A percentile compares a stretch with the other conserved stretches of the same genome.
Evolutionary conservation across 305 asterid genomes (phyloP).

Genomic region (Fraxinus angustifolia): DNA sequence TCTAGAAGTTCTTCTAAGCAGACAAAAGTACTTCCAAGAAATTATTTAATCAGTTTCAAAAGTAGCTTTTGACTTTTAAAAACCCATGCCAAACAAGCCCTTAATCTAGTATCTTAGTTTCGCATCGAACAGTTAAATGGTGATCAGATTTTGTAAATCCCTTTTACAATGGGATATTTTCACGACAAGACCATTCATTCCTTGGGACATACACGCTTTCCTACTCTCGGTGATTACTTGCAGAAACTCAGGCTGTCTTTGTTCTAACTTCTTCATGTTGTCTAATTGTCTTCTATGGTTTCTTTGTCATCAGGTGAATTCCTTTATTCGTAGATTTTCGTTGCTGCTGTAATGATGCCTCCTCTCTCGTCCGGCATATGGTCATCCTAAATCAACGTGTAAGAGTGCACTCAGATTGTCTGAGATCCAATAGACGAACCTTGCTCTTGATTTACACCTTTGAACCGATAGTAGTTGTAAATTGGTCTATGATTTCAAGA

Average conservation of each 20-base stretch:
- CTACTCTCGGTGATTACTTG: not conserved
- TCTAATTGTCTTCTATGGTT: not conserved
- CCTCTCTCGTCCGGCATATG: not conserved
- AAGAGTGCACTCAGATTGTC: not conserved
- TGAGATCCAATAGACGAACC: slow-evolving; percentile 19
- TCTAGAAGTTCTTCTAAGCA: not conserved
- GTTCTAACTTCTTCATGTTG: not conserved
- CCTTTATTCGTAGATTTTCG: not conserved
- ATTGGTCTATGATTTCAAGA: slow-evolving; percentile 6
- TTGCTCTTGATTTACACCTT: slow-evolving; percentile 11
- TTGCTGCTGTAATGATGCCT: not conserved
- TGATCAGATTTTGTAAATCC: not conserved
- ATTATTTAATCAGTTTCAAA: not conserved
- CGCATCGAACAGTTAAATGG: not conserved
- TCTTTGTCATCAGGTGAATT: slow-evolving; percentile 14
- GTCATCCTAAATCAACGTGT: not conserved
- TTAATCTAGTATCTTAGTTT: not conserved
- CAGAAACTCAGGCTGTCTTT: not conserved
- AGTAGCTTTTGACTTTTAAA: not conserved
- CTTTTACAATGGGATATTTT: not conserved
- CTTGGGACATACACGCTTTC: not conserved
- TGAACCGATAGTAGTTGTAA: slow-evolving; percentile 21
- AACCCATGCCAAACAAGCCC: not conserved
- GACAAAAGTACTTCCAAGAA: not conserved
- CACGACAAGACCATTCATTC: not conserved